A percentile compares a stretch with the other conserved stretches of the same genome.
These are phyloP conservation scores for Didymella keratinophila DNA, from an alignment of 2,329 filamentous ascomycete species.

Conservation along the genomic window DNA sequence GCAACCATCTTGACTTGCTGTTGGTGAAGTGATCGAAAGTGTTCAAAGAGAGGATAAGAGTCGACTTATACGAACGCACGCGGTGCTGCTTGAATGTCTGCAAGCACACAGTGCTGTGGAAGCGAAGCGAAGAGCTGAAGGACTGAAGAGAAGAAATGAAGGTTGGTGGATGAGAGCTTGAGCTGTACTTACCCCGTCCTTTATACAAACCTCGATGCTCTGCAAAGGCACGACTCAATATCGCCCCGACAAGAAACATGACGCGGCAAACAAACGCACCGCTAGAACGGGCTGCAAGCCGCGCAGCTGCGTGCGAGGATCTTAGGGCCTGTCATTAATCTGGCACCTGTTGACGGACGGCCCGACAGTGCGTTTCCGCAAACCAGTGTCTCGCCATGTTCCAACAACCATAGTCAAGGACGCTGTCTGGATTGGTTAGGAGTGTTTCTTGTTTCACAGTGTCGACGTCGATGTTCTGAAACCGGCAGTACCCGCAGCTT, in stretches of 20 bases:
- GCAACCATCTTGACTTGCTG: conserved; percentile 19
- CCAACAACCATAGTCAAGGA: conserved; percentile 1
- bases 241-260: not conserved
- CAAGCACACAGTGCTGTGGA: conserved; percentile 20
- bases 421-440: not conserved
- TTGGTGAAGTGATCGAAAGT: not conserved
- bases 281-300: conserved; percentile 5
- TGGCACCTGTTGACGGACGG: conserved; percentile 13
- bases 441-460: conserved; percentile 14
- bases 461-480: conserved; percentile 16
- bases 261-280: conserved; percentile 12
- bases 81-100: conserved; percentile 6
- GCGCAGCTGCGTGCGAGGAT: conserved; percentile 2
- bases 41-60: not conserved
- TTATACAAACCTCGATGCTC: conserved; percentile 3
- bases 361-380: conserved; percentile 2
- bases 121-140: conserved; percentile 10
- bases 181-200: not conserved
- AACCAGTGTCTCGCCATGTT: conserved; percentile 11
- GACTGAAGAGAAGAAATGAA: conserved; percentile 16
- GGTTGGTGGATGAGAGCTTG: conserved; percentile 8
- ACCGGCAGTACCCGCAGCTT: conserved; percentile 21
- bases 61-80: conserved; percentile 1
- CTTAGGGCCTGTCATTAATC: conserved; percentile 18
- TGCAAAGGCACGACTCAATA: not conserved